Evolutionary conservation across 140 eudicot species (phyloP), one percentile per base, ranked within the genome.

Genomic region (Ambrosia hybrid): DNA sequence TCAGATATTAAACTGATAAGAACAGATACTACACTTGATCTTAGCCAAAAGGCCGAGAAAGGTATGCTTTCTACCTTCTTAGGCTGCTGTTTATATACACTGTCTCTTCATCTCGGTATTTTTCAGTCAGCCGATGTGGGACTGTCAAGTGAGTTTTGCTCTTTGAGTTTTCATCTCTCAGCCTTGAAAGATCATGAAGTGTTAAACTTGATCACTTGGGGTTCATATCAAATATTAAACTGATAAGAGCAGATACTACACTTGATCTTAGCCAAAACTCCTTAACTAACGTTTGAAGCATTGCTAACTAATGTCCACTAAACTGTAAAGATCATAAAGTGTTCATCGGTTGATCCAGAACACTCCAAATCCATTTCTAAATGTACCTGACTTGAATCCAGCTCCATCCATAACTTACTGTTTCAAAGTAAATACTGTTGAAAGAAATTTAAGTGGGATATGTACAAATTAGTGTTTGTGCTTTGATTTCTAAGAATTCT

Each of bases 21-120:
- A 86, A 85, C 91, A 85, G 81, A 89, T 83, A 85, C 91, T 89
- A 89, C 96, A 89, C 96, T 89, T 89, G 96, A 86, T 89, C 96
- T 85, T 85, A 89, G 91, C 96, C 96, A 85, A 85, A 89, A 85
- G 96, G 96, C 96, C 96, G 96, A 85, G 91, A 88, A 88, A 87
- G 95, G 90, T 83, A 85, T 85, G 86, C 70, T 45, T 78, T 21
- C 30, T 21, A 21, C 30, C 0, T 21, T 21, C 30, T 21, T 21
- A 1, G 30, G 30, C 0, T 1, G 30, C 30, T 21, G 30, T 1
- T 21, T 21, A 21, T 21, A 21, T 21, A 21, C 30, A 21, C 30
- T 21, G 30, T 17, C 17, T 8, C 51, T 49, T 56, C 74, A 30
- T 6, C n/a, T 17, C 1, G 56, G 43, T 53, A 9, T 67, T 9